A percentile compares a stretch with the other conserved stretches of the same genome.
Conservation (phyloP, 441 rosid genomes). For the Cnidoscolus chayamansa region DNA sequence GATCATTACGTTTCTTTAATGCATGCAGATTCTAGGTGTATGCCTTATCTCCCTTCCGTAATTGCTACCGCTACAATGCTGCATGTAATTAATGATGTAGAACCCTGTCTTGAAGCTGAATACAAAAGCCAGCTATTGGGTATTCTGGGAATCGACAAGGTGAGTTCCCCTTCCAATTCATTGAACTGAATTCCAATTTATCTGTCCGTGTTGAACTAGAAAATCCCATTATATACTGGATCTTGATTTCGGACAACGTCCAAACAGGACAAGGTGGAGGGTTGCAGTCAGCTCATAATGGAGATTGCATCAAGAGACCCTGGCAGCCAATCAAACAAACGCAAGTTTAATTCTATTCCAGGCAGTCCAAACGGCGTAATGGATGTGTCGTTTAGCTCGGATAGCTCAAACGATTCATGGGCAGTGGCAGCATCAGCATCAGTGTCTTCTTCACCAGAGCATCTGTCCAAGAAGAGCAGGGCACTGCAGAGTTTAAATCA, state of each 20-base stretch:
- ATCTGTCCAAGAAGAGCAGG: slow-evolving; percentile 47
- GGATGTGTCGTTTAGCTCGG: slow-evolving; percentile 61
- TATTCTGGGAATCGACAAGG: slow-evolving; percentile 48
- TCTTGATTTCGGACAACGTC: neutral
- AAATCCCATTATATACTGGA: neutral
- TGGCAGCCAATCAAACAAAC: slow-evolving; percentile 37
- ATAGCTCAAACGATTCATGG: slow-evolving; percentile 55
- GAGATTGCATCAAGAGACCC: slow-evolving; percentile 31
- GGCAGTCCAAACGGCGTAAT: slow-evolving; percentile 67
- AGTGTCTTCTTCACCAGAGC: slow-evolving; percentile 50
- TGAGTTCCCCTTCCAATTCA: slow-evolving; percentile 2
- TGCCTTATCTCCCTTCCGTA: slow-evolving; percentile 51
- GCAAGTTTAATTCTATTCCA: slow-evolving; percentile 49
- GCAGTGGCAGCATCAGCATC: slow-evolving; percentile 36
- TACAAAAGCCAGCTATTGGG: slow-evolving; percentile 40
- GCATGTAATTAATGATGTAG: slow-evolving; percentile 37
- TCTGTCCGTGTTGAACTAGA: neutral
- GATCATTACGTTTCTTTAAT: neutral
- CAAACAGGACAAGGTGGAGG: slow-evolving; percentile 48
- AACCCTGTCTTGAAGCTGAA: slow-evolving; percentile 39
- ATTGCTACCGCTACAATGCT: slow-evolving; percentile 59
- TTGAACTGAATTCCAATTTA: neutral
- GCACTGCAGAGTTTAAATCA: slow-evolving; percentile 28
- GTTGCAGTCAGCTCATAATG: slow-evolving; percentile 41
- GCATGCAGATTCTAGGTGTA: slow-evolving; percentile 48